phyloP scores from a whole-genome alignment of 1,284 basidiomycete species.

The Farysia itapuensis region DNA sequence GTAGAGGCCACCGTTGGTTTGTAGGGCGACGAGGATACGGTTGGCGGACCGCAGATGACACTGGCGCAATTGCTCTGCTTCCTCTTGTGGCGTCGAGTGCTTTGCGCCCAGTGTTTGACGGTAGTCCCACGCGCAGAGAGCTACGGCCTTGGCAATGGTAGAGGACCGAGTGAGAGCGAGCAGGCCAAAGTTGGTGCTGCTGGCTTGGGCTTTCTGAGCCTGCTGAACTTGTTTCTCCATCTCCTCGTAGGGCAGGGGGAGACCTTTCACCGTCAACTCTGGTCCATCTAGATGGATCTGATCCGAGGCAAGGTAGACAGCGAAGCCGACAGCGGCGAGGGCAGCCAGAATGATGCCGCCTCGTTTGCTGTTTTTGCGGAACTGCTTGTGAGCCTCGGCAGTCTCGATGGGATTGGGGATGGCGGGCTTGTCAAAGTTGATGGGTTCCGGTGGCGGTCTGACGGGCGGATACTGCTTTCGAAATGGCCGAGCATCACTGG shows the following conservation, averaged over 20 bases:
- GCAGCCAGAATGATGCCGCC: slow-evolving; percentile 5
- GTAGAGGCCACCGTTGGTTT: slow-evolving; percentile 82
- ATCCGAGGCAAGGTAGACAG: slow-evolving; percentile 32
- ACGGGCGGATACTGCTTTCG: slow-evolving; percentile 50
- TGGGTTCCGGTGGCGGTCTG: slow-evolving; percentile 37
- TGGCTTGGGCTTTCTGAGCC: slow-evolving; percentile 39
- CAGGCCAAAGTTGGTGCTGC: slow-evolving; percentile 40
- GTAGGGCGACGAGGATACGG: slow-evolving; percentile 50
- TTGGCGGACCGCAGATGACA: slow-evolving; percentile 57
- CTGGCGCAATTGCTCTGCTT: slow-evolving; percentile 45
- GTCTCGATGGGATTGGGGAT: slow-evolving; percentile 55
- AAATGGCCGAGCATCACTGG: slow-evolving; percentile 22
- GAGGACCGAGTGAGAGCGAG: slow-evolving; percentile 51
- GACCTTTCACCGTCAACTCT: slow-evolving; percentile 12
- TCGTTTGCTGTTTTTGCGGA: slow-evolving; percentile 30
- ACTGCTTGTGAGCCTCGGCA: slow-evolving; percentile 49
- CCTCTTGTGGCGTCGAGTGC: slow-evolving; percentile 34
- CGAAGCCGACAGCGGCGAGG: slow-evolving; percentile 7
- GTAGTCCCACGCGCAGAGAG: slow-evolving; percentile 58
- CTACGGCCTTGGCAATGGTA: slow-evolving; percentile 56
- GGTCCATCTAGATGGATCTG: slow-evolving; percentile 40
- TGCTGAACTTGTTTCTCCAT: slow-evolving; percentile 42
- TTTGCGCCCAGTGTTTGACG: slow-evolving; percentile 48
- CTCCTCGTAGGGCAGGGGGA: slow-evolving; percentile 41
- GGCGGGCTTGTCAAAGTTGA: slow-evolving; percentile 55